Conservation (phyloP, 768 basidiomycete genomes). For the button mushroom (Agaricus bisporus) region DNA sequence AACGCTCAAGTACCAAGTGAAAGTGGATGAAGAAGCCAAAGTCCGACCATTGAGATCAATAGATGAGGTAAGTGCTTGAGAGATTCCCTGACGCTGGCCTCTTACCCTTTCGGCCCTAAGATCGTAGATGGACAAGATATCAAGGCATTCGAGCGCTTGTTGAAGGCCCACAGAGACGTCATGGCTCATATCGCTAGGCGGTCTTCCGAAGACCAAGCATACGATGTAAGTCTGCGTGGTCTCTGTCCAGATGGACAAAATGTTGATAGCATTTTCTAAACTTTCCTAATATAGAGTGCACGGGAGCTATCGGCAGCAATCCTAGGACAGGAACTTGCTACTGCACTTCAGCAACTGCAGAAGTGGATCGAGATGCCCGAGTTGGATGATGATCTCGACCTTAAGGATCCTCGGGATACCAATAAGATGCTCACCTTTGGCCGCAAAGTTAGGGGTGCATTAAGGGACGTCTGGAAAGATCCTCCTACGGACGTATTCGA, state of each 20-base stretch:
- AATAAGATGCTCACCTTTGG: slow-evolving; percentile 44
- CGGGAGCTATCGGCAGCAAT: slow-evolving; percentile 74
- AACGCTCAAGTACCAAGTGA: slow-evolving; percentile 37
- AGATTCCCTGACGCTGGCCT: not conserved
- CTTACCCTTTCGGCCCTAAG: slow-evolving; percentile 23
- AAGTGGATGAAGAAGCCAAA: slow-evolving; percentile 23
- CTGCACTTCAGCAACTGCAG: slow-evolving; percentile 54
- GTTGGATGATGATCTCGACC: slow-evolving; percentile 37
- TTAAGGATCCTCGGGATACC: slow-evolving; percentile 37
- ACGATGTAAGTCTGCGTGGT: slow-evolving; percentile 49
- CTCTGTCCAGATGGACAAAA: not conserved
- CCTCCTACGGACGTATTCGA: slow-evolving; percentile 72
- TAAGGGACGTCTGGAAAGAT: slow-evolving; percentile 73
- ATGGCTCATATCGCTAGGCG: slow-evolving; percentile 62
- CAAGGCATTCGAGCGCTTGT: slow-evolving; percentile 50
- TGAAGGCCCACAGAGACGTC: slow-evolving; percentile 60
- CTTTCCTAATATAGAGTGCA: slow-evolving; percentile 54
- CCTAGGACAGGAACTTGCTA: slow-evolving; percentile 81
- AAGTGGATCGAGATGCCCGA: slow-evolving; percentile 40
- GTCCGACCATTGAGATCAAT: slow-evolving; percentile 45
- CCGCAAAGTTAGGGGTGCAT: slow-evolving; percentile 49
- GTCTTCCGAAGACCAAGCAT: slow-evolving; percentile 74
- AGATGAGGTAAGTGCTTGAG: slow-evolving; percentile 53
- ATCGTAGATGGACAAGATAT: slow-evolving; percentile 45
- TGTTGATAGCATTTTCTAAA: slow-evolving; percentile 1